Conservation (phyloP, 768 basidiomycete genomes). For the Clathrus columnatus region DNA sequence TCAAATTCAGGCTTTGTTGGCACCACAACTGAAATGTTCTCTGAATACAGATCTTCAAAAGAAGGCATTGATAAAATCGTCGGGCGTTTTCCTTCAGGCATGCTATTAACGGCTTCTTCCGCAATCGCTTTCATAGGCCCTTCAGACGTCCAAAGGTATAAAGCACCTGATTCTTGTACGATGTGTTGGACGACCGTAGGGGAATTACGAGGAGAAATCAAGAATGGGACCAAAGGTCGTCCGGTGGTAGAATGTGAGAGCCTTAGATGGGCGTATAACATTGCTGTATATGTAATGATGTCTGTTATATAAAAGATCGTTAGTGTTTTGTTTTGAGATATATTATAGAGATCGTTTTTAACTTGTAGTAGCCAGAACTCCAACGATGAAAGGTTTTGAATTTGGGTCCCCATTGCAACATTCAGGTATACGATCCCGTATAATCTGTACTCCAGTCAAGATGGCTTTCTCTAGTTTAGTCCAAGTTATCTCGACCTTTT, state of each 20-base stretch:
- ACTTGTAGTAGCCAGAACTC: conserved; percentile 3
- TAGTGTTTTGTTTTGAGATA: background rate
- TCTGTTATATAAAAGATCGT: background rate
- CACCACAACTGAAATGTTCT: background rate
- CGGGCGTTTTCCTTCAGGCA: conserved; percentile 7
- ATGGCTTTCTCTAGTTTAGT: background rate
- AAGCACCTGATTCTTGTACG: conserved; percentile 11
- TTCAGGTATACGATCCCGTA: background rate
- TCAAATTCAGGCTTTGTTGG: background rate
- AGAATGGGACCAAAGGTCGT: conserved; percentile 21
- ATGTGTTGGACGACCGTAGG: conserved; percentile 27
- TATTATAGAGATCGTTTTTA: background rate
- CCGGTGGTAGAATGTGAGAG: conserved; percentile 7
- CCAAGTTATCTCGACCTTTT: conserved; percentile 2
- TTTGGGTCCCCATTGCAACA: background rate
- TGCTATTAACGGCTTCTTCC: conserved; percentile 11
- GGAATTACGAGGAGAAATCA: conserved; percentile 28
- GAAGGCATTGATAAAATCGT: conserved; percentile 11
- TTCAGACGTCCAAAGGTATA: background rate
- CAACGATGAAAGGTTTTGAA: background rate
- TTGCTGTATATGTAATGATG: background rate
- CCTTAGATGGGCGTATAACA: background rate
- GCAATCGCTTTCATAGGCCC: conserved; percentile 14
- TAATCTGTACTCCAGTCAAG: background rate
- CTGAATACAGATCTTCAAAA: conserved; percentile 15